phyloP scores from a whole-genome alignment of 1,284 basidiomycete species.

The Austroboletus olivaceoglutinosus region DNA sequence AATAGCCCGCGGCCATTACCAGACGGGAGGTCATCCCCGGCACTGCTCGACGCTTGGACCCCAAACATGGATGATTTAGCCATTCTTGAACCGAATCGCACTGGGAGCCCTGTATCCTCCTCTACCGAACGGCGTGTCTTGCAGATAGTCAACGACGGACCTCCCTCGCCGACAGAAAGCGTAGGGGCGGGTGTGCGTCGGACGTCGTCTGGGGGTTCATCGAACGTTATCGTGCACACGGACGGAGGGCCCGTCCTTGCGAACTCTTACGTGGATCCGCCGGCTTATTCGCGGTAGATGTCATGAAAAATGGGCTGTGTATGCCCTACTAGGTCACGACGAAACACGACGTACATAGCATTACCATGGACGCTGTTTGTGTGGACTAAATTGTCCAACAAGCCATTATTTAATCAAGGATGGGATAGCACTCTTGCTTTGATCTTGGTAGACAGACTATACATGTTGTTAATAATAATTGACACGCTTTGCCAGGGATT shows the following conservation, averaged over 20 bases:
- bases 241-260: constrained; percentile 23
- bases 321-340: constrained; percentile 13
- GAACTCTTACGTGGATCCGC: constrained; percentile 12
- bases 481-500: too few relatives aligned
- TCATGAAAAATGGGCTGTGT: constrained; percentile 6
- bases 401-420: constrained; percentile 17
- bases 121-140: constrained; percentile 24
- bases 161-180: constrained; percentile 21
- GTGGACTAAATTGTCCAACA: constrained; percentile 16
- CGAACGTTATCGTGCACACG: constrained; percentile 26
- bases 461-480: not conserved
- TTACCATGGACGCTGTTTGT: constrained; percentile 14
- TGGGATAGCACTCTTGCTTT: constrained; percentile 1
- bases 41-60: constrained; percentile 11
- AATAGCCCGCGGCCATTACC: constrained; percentile 12
- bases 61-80: constrained; percentile 25
- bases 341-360: constrained; percentile 10
- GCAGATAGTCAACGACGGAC: constrained; percentile 30
- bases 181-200: not conserved
- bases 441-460: constrained; percentile 4
- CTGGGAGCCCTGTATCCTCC: constrained; percentile 20
- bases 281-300: constrained; percentile 25
- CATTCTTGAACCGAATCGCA: constrained; percentile 17
- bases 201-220: constrained; percentile 1
- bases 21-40: constrained; percentile 4